Evolutionary conservation across 2,329 filamentous ascomycete genomes (phyloP), one percentile per base, ranked within the genome.

Genomic region (Akanthomyces dipterigenus): DNA sequence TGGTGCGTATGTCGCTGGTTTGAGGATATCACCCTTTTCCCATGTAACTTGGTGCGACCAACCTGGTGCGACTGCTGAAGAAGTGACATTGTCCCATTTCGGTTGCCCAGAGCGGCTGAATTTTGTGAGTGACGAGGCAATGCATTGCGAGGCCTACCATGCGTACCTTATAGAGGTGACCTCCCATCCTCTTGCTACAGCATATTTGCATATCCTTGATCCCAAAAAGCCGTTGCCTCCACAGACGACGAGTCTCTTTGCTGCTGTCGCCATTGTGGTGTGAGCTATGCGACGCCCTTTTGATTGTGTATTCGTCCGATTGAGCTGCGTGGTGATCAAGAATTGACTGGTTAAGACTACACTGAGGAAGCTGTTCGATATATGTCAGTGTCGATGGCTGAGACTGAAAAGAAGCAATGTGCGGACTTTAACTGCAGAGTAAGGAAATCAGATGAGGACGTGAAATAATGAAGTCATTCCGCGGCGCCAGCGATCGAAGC

Each of bases 211-310:
- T 77, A 99, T 96, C 61, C 93, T 84, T 26, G 81, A 83, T 76
- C 91, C 91, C 28, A 99, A 77, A 72, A 98, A 99, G 38, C 95
- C 93, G 75, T 91, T 97, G 63, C 93, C 93, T 67, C 95, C 95
- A 67, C 90, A 96, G 60, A 99, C 92, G 46, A 98, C 87, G 48
- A 99, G 80, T 75, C 86, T 88, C 77, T 92, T 96, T 65, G 82
- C 81, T 65, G 82, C 79, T 58, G 81, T 77, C 75, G 85, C 84
- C 75, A 72, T 77, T 69, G 64, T 62, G 34, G 14, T 40, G 11
- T 53, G 60, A 28, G 60, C 34, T 42, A n/a, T 26, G 18, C 7
- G 48, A 45, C 40, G 55, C 55, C 48, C 22, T 38, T 49, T 8
- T 26, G 28, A n/a, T n/a, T 34, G 31, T 34, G n/a, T n/a, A 18